phyloP scores from a whole-genome alignment of 1,284 basidiomycete species.

The Ceratobasidium sp. region DNA sequence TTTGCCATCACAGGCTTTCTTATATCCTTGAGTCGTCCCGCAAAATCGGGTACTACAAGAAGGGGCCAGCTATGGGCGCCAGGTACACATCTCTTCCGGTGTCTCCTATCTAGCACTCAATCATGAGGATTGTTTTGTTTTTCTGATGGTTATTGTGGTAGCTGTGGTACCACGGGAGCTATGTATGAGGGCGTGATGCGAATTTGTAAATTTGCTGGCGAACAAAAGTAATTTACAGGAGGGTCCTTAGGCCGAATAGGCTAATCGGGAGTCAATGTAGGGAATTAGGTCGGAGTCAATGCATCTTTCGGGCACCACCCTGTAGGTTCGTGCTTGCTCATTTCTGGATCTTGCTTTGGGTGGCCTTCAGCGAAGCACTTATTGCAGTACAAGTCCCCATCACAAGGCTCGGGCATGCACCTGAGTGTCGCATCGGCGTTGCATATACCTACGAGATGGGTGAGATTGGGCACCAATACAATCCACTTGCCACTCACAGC shows the following conservation, averaged over 20 bases:
- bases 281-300: conserved; percentile 20
- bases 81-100: too few species aligned
- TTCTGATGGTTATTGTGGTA: not conserved
- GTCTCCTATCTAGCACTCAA: not conserved
- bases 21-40: too few species aligned
- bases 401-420: conserved; percentile 34
- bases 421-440: conserved; percentile 39
- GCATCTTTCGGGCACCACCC: conserved; percentile 32
- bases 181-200: not conserved
- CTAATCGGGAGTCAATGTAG: too few species aligned
- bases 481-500: conserved; percentile 37
- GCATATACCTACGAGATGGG: conserved; percentile 38
- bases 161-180: not conserved
- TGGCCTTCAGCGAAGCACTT: conserved; percentile 41
- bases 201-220: not conserved
- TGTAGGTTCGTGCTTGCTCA: conserved; percentile 39
- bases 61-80: too few species aligned
- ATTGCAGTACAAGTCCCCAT: conserved; percentile 41
- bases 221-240: too few species aligned
- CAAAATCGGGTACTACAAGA: too few species aligned
- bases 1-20: too few species aligned
- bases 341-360: conserved; percentile 24
- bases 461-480: not conserved
- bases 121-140: too few species aligned
- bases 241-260: not conserved